Evolutionary conservation across 805 yeast species (phyloP), one percentile per base, ranked within the genome.

Genomic region (Saturnispora gosingensis): DNA sequence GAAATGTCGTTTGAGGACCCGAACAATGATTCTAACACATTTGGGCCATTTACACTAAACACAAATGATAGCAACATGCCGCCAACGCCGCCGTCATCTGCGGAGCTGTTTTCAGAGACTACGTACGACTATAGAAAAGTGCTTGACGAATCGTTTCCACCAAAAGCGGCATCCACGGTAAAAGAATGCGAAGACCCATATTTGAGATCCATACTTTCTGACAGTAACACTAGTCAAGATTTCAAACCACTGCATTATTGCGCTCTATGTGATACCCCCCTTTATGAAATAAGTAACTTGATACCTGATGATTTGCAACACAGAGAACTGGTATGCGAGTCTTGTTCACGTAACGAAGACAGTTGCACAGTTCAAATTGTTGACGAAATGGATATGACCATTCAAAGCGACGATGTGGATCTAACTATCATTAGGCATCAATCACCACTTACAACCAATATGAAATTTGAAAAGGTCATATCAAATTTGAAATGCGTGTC

Each of bases 261-360:
- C 61, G 78, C 82, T n/a, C 68, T 84, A 11, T 84, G 91, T 63
- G 87, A 82, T 38, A 76, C 74, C 50, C 86, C 88, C 15, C 62
- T 84, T 28, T 84, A 83, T 62, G 88, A 83, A 53, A 57, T 81
- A 63, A 68, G 84, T 70, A 58, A 67, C 18, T 55, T 67, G 20
- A 59, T 69, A 10, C 63, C 67, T 4, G 46, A 60, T 4, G 58
- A 59, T 16, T 53, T 53, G 5, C 56, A 57, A 9, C 69, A 56
- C 54, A 69, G 71, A 40, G 87, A 83, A 58, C 75, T 83, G 53
- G 82, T 83, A 0, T 83, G 89, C 58, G 74, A 77, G 46, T 74
- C 74, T 49, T 83, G 89, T 57, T 76, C 82, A 10, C 30, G 36
- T n/a, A 35, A 16, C 9, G 28, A 42, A n/a, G 24, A 39, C 13